Evolutionary conservation across 208 protist genomes (phyloP).

Genomic region (Spongospora subterranea): DNA sequence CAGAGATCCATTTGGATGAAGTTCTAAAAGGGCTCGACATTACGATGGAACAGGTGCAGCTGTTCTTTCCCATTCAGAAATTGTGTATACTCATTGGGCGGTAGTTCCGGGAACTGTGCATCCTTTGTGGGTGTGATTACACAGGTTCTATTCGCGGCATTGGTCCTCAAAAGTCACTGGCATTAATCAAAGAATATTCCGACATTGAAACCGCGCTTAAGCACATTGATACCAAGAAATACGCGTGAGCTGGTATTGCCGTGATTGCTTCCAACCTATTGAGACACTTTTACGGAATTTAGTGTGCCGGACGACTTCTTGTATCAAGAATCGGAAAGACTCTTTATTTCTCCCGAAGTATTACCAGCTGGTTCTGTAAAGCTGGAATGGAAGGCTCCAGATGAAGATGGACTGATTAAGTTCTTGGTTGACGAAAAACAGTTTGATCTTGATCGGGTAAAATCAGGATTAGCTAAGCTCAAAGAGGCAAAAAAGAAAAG

Average conservation of each 20-base stretch:
- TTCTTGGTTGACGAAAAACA: conserved; percentile 96
- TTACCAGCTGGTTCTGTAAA: conserved; percentile 68
- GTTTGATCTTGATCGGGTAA: conserved; percentile 85
- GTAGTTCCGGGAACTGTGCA: conserved; percentile 98
- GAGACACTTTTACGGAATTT: not conserved
- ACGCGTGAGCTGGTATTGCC: conserved; percentile 18
- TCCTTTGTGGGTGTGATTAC: conserved; percentile 99
- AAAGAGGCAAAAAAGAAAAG: conserved; percentile 72
- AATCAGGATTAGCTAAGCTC: conserved; percentile 73
- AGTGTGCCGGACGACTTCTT: conserved; percentile 83
- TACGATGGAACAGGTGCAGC: conserved; percentile 76
- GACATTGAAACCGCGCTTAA: conserved; percentile 93
- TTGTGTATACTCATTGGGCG: not conserved
- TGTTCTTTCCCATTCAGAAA: not conserved
- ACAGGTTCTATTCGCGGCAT: conserved; percentile 96
- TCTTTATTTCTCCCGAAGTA: conserved; percentile 91
- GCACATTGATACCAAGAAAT: conserved; percentile 82
- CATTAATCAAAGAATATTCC: conserved; percentile 82
- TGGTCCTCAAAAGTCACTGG: conserved; percentile 75
- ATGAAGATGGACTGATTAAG: conserved; percentile 93
- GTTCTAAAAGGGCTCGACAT: conserved; percentile 80
- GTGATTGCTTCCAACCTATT: not conserved
- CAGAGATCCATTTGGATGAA: conserved; percentile 85
- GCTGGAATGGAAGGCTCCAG: conserved; percentile 91
- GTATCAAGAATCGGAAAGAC: conserved; percentile 83